These are phyloP conservation scores for Effrenium voratum DNA, from an alignment of 73 alveolate species.

Conservation along the genomic window DNA sequence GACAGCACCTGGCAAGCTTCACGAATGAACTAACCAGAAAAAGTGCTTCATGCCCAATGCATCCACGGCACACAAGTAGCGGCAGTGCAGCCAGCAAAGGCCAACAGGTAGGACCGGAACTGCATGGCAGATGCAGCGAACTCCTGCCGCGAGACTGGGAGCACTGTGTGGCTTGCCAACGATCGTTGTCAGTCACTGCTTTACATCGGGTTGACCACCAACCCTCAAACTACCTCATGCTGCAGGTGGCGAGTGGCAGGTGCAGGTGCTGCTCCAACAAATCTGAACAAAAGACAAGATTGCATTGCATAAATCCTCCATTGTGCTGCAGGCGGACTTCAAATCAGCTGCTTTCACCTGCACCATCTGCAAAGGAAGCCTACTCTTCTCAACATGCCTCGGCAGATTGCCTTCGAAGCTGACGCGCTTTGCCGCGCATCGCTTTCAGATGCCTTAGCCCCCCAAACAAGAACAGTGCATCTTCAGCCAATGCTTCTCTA, in stretches of 20 bases:
- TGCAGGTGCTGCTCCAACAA: background rate
- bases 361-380: background rate
- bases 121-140: slow-evolving; percentile 79
- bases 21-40: background rate
- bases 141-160: background rate
- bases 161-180: background rate
- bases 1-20: slow-evolving; percentile 20
- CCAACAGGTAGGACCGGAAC: slow-evolving; percentile 66
- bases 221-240: too few species aligned
- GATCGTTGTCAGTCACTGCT: too few species aligned
- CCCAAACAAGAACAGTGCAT: background rate
- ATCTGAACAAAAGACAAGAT: background rate
- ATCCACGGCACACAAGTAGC: slow-evolving; percentile 38
- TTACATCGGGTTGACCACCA: too few species aligned
- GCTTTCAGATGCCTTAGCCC: slow-evolving; percentile 65
- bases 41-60: background rate
- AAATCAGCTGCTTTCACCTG: slow-evolving; percentile 85
- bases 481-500: background rate
- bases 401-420: slow-evolving; percentile 46
- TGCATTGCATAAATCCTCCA: slow-evolving; percentile 28
- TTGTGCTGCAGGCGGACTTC: slow-evolving; percentile 51
- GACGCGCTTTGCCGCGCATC: slow-evolving; percentile 84
- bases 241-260: too few species aligned
- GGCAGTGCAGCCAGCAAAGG: slow-evolving; percentile 72
- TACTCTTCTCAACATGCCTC: background rate